These are phyloP conservation scores for Crithidia mellificae DNA, from an alignment of 208 protist species.

Conservation along the genomic window DNA sequence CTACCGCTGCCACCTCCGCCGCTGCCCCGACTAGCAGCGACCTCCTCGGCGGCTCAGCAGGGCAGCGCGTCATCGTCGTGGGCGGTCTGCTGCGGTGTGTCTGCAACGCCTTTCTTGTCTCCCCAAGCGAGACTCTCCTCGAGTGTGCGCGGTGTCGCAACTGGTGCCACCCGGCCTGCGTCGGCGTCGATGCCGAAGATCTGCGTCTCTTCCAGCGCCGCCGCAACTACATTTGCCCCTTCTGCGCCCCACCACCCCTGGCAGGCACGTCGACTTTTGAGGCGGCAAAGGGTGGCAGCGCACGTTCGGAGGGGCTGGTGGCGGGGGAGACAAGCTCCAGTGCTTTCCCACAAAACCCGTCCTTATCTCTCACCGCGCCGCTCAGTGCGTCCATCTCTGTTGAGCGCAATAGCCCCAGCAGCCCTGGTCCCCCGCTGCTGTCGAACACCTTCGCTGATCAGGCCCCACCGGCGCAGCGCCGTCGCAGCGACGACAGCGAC, in stretches of 20 bases:
- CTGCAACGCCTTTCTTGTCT: constrained; percentile 72
- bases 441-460: neutral
- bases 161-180: constrained; percentile 78
- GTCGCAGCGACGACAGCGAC: no score
- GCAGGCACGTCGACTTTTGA: neutral
- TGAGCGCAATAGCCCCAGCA: constrained; percentile 7
- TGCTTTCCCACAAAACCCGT: neutral
- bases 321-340: neutral
- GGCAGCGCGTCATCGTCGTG: constrained; percentile 35
- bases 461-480: neutral
- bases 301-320: no score
- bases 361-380: constrained; percentile 21
- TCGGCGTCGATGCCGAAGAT: constrained; percentile 65
- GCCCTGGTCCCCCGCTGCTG: neutral
- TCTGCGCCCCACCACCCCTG: constrained; percentile 30
- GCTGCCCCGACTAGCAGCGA: neutral
- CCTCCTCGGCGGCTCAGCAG: neutral
- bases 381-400: constrained; percentile 24
- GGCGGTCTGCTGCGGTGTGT: constrained; percentile 73
- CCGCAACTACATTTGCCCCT: constrained; percentile 61
- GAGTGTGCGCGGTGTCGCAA: constrained; percentile 71
- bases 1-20: neutral
- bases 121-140: constrained; percentile 54
- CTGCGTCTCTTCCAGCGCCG: constrained; percentile 37
- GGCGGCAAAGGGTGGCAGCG: neutral